Base-by-base conservation (phyloP, 2,329 filamentous ascomycete genomes). In the Pestalotiopsis sp. region DNA sequence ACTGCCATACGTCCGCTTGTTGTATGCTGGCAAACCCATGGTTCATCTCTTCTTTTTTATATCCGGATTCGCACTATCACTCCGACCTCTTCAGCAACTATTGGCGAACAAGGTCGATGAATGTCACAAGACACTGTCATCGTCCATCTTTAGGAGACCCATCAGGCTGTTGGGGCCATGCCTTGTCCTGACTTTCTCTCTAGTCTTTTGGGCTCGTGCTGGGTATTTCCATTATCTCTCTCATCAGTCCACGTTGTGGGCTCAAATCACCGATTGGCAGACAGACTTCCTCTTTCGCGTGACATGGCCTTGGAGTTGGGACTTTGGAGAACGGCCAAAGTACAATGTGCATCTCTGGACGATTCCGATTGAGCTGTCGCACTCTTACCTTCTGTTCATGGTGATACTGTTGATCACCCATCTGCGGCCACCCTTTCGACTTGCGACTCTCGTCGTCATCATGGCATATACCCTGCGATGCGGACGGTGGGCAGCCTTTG, bases 21-120 rank as follows among this genome's bases (percentile, higher is more conserved):
- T 65, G 31, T 57, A 36, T 25, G 40, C 63, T 13, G 63, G 63
- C 9, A 38, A 38, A n/a, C 31, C 60, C 31, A 63, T 84, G 82
- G 84, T 86, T 2, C 81, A 84, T 72, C 80, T 86, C 61, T 86
- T 86, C 75, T 86, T 86, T 74, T 80, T 86, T 71, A 83, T 86
- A 45, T 86, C 84, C 1, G 84, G 85, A 49, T 85, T 83, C 70
- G 84, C 81, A 3, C 78, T 86, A 25, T 80, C 83, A 7, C 80
- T 81, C 71, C 83, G 83, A 70, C 81, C 84, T 2, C 74, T 86
- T 31, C 78, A 79, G 66, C 77, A 79, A 40, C 79, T 84, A 7
- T 82, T 81, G 67, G 73, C 77, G 11, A 77, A 80, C 52, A 77
- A 83, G 68, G 76, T 78, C 65, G 77, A 78, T 17, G 76, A 77